These are phyloP conservation scores for Sporisorium sorghi DNA, from an alignment of 1,284 basidiomycete genomes.

Conservation along the genomic window DNA sequence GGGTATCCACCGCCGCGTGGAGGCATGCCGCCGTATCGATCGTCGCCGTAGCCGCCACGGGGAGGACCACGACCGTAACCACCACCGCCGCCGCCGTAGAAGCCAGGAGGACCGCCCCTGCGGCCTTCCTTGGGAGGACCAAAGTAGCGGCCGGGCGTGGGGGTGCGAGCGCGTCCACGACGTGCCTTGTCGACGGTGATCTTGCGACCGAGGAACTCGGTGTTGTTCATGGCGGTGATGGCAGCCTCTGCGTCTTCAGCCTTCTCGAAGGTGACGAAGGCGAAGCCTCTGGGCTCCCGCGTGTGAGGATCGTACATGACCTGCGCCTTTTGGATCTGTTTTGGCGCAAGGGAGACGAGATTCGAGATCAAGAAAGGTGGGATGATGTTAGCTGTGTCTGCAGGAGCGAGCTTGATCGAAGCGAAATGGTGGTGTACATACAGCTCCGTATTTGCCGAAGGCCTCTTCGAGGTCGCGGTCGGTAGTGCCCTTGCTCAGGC, in stretches of 20 bases:
- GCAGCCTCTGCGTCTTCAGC: conserved; percentile 88
- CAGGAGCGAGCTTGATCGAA: too few relatives aligned
- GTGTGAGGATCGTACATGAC: conserved; percentile 98
- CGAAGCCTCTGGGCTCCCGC: conserved; percentile 94
- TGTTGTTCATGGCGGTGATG: conserved; percentile 82
- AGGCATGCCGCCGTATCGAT: conserved; percentile 81
- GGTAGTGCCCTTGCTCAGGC: conserved; percentile 82
- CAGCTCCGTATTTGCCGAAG: conserved; percentile 89
- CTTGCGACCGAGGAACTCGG: conserved; percentile 85
- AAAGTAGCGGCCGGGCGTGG: conserved; percentile 93
- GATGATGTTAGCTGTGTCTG: conserved; percentile 4
- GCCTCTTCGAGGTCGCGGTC: conserved; percentile 86
- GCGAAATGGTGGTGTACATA: conserved; percentile 71
- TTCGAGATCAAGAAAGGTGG: background rate
- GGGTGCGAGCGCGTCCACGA: conserved; percentile 90
- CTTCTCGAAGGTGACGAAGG: conserved; percentile 94
- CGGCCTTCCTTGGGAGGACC: conserved; percentile 83
- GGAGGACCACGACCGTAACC: conserved; percentile 42
- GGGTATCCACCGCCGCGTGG: conserved; percentile 73
- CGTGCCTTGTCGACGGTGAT: conserved; percentile 92
- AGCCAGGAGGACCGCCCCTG: conserved; percentile 70
- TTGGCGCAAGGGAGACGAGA: background rate
- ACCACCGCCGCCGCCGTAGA: conserved; percentile 51
- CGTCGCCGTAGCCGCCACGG: conserved; percentile 49
- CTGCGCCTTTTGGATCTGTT: conserved; percentile 77